Evolutionary conservation across 176 grass and related monocot species (phyloP), one percentile per base, ranked within the genome.

Genomic region (Musa acuminata): DNA sequence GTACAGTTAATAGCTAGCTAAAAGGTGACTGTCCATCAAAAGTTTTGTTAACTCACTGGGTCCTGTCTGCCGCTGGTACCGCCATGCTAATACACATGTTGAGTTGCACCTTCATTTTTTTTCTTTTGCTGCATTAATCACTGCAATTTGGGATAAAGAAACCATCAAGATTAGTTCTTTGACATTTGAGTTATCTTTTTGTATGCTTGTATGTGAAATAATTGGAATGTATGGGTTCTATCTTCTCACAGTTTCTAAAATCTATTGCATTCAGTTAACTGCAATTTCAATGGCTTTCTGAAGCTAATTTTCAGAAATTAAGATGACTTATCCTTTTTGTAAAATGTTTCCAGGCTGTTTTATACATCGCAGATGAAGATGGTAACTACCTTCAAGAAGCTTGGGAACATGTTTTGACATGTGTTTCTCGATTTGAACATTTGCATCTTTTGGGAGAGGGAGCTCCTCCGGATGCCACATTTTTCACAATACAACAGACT

Each of bases 361-460:
- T 99, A 57, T 70, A 87, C 83, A 99, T 99, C 76, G 96, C 96
- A 16, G 96, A 99, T 84, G 91, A 99, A 89, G 91, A 99, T 55
- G 96, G 96, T 49, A 99, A 99, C 85, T 99, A 91, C 86, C 83
- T 99, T 84, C 95, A 99, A 91, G 95, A 99, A 64, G 95, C 95
- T 82, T 99, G 95, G 95, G 95, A 99, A 71, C 95, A 99, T 81
- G 81, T 99, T 83, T 80, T 99, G 70, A 94, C 90, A 12, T 99
- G 95, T 71, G 89, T 94, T 84, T 99, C 95, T 80, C 91, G 95
- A 64, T 99, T 94, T 50, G 88, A 99, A 81, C 92, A 91, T 78
- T 82, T 99, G 69, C 88, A 99, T 87, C 95, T 99, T 79, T 86
- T 99, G 60, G 90, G 90, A 74, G 90, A 99, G 81, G 95, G 90